phyloP scores from a whole-genome alignment of 352 stramenopile genomes.

The Phytophthora kernoviae region DNA sequence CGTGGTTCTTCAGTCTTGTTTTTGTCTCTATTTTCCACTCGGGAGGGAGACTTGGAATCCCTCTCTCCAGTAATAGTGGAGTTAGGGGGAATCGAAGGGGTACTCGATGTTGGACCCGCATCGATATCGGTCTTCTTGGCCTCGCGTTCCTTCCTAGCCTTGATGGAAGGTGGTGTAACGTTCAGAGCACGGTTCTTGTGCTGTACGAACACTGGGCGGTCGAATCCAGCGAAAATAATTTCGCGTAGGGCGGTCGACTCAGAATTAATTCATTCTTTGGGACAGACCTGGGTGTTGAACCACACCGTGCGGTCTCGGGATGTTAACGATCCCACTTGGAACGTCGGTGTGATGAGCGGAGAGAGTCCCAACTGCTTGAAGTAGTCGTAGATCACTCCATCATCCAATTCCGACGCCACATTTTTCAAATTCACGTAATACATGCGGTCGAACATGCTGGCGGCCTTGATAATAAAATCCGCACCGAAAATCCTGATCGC shows the following conservation, averaged over 20 bases:
- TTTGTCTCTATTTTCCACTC: no score
- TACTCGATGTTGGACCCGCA: no score
- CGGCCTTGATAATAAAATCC: constrained; percentile 8
- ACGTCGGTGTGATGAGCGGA: constrained; percentile 3
- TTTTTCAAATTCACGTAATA: constrained; percentile 12
- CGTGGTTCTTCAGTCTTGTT: no score
- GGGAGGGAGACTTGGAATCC: no score
- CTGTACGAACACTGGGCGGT: constrained; percentile 8
- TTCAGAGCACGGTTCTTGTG: constrained; percentile 11
- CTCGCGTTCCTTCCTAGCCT: neutral
- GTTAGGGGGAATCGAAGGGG: no score
- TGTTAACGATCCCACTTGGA: constrained; percentile 5
- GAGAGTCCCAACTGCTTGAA: no score
- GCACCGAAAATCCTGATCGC: neutral
- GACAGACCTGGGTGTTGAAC: neutral
- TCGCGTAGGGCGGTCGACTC: neutral
- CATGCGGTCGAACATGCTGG: constrained; percentile 8
- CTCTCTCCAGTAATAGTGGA: no score
- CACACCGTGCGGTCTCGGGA: constrained; percentile 9
- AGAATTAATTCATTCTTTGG: neutral
- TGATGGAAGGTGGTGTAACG: constrained; percentile 6
- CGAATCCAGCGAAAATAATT: constrained; percentile 5
- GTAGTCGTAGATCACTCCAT: constrained; percentile 12
- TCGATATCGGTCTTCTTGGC: neutral
- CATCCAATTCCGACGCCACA: neutral